Conservation (phyloP, 2,329 filamentous ascomycete species). For the Monosporascus sp. region DNA sequence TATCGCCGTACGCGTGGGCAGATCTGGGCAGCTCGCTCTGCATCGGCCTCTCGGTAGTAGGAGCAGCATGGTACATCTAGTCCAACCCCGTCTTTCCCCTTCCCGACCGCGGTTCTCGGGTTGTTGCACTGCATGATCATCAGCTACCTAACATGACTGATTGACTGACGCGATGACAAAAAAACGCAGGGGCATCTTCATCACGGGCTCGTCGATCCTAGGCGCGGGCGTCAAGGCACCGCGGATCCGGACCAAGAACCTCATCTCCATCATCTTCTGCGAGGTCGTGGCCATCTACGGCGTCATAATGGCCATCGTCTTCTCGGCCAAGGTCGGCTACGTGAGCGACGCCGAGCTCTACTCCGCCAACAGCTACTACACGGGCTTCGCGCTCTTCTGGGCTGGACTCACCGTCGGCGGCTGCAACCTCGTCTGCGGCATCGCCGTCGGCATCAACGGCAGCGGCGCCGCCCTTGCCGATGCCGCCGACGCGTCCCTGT, state of each 20-base stretch:
- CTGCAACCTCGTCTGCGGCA: conserved; percentile 94
- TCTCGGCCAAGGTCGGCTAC: conserved; percentile 77
- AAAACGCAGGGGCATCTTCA: conserved; percentile 86
- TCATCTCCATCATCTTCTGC: conserved; percentile 99
- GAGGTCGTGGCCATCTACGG: conserved; percentile 99
- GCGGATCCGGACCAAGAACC: conserved; percentile 97
- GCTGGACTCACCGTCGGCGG: conserved; percentile 86
- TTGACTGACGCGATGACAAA: conserved; percentile 2
- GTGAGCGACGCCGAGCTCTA: conserved; percentile 61
- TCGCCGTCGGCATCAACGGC: conserved; percentile 96
- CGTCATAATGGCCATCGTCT: conserved; percentile 99
- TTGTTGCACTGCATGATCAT: background rate
- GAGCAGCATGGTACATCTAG: conserved; percentile 79
- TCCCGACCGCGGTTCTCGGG: background rate
- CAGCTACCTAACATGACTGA: background rate
- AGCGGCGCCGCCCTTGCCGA: conserved; percentile 94
- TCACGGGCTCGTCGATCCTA: conserved; percentile 94
- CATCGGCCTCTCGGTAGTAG: conserved; percentile 92
- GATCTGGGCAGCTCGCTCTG: conserved; percentile 85
- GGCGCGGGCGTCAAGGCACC: conserved; percentile 95
- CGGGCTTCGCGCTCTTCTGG: conserved; percentile 95
- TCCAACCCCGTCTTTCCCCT: background rate
- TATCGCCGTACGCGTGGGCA: conserved; percentile 94
- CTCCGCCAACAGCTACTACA: conserved; percentile 80
- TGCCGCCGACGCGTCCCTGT: conserved; percentile 87